A percentile compares a stretch with the other conserved stretches of the same genome.
Evolutionary conservation across 164 flowering plant species (phyloP).

Genomic region (Nymphaea thermarum): DNA sequence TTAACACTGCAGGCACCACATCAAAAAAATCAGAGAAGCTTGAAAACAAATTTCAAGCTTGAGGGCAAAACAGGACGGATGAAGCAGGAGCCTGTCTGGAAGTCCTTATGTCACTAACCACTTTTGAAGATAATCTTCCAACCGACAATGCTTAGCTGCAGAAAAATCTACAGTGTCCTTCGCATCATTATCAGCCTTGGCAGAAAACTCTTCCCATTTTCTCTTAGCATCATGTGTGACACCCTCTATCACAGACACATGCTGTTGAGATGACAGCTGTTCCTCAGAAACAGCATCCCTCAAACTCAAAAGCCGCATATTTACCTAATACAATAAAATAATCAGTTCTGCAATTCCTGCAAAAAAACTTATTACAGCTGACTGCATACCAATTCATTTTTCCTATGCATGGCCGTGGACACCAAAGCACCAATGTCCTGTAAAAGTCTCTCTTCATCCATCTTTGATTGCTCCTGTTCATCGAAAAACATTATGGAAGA

Average conservation of each 20-base stretch:
- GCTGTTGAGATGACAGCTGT: constrained; percentile 55
- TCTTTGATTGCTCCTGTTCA: constrained; percentile 66
- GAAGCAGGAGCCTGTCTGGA: background rate
- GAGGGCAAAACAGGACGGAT: background rate
- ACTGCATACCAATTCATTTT: constrained; percentile 63
- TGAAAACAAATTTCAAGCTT: background rate
- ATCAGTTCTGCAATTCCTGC: background rate
- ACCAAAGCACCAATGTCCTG: constrained; percentile 59
- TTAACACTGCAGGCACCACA: constrained; percentile 29
- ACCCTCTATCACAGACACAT: constrained; percentile 46
- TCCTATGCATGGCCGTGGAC: constrained; percentile 47
- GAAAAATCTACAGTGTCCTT: constrained; percentile 62
- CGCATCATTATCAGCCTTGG: constrained; percentile 47
- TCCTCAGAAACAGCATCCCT: constrained; percentile 40
- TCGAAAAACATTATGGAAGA: background rate
- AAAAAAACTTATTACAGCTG: background rate
- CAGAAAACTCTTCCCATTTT: constrained; percentile 70
- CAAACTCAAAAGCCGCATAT: constrained; percentile 41
- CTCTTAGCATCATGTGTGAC: constrained; percentile 68
- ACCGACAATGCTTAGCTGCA: constrained; percentile 90
- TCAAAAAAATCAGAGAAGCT: background rate
- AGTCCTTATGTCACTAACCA: constrained; percentile 29
- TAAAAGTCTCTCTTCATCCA: constrained; percentile 71
- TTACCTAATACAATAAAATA: constrained; percentile 36
- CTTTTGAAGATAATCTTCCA: constrained; percentile 66